phyloP scores from a whole-genome alignment of 1,284 basidiomycete genomes.

The Inonotus hispidus region DNA sequence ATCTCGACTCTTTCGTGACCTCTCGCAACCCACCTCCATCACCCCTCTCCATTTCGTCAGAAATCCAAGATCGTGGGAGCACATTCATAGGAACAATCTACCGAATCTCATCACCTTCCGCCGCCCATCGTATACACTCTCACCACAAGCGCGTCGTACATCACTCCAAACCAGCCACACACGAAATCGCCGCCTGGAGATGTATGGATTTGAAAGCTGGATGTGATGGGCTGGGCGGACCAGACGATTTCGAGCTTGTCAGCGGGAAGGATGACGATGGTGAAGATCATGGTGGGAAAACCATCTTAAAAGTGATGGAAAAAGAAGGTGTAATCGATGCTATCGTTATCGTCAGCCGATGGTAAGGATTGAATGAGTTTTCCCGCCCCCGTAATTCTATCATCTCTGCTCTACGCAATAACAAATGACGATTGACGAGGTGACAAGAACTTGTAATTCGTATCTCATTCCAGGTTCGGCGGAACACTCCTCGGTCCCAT shows the following conservation, averaged over 20 bases:
- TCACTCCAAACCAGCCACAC: constrained; percentile 48
- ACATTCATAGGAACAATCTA: constrained; percentile 60
- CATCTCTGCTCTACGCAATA: background rate
- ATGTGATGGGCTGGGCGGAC: constrained; percentile 57
- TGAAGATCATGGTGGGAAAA: constrained; percentile 61
- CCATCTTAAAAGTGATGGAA: constrained; percentile 66
- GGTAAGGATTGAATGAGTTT: constrained; percentile 39
- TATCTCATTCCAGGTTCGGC: constrained; percentile 54
- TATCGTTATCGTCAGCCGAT: constrained; percentile 70
- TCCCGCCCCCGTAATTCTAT: background rate
- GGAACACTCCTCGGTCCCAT: constrained; percentile 65
- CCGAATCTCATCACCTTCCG: constrained; percentile 41
- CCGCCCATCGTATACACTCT: constrained; percentile 41
- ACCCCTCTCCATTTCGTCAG: constrained; percentile 57
- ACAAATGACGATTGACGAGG: background rate
- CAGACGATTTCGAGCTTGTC: constrained; percentile 62
- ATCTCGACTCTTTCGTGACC: constrained; percentile 50
- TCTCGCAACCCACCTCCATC: constrained; percentile 41
- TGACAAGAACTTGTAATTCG: background rate
- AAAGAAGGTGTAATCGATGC: constrained; percentile 55
- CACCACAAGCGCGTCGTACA: constrained; percentile 52
- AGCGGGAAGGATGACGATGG: constrained; percentile 64
- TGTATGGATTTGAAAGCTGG: constrained; percentile 67
- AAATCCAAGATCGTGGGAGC: constrained; percentile 66
- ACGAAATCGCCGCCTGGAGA: constrained; percentile 71